Evolutionary conservation across 2,329 filamentous ascomycete genomes (phyloP), one percentile per base, ranked within the genome.

Genomic region (Fusarium armeniacum): DNA sequence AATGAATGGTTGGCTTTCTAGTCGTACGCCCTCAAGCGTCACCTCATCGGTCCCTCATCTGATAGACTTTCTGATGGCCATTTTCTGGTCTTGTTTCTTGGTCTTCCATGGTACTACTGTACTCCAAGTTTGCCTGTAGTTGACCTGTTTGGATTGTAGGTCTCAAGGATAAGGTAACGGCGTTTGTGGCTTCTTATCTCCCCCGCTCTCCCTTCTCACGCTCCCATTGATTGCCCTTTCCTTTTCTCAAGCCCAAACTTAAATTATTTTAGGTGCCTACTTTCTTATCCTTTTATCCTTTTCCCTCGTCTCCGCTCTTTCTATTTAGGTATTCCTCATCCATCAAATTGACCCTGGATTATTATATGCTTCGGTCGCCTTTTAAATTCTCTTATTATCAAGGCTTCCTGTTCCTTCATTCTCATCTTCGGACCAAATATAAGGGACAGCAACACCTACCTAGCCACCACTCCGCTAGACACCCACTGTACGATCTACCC

Each of bases 111-210:
- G 53, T 65, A 65, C 46, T 30, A 28, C 41, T 50, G 11, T 44
- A 44, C 41, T 30, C 22, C n/a, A 45, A 53, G 16, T 65, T 65
- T 65, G 32, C 61, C 38, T 38, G 46, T 26, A 33, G 45, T 65
- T 38, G 46, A 65, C 61, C 44, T 46, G 24, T 44, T 44, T 44
- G 41, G 24, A 44, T 26, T 20, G 26, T 12, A 33, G 62, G 62
- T 49, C 46, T 65, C 22, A 32, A 54, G 38, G 30, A 53, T 55
- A 44, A 60, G 55, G 43, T 44, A 28, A 47, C 20, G 16, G 13
- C 36, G 33, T 60, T 57, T 58, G 62, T 66, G 62, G 62, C 62
- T 69, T 68, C 63, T 68, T 70, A 70, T 71, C 65, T 68, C 54
- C 61, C 59, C 53, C 59, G 58, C 63, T 58, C 67, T 71, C 58